These are phyloP conservation scores for Cystobasidium onofrii DNA, from an alignment of 768 basidiomycete genomes.

Conservation along the genomic window DNA sequence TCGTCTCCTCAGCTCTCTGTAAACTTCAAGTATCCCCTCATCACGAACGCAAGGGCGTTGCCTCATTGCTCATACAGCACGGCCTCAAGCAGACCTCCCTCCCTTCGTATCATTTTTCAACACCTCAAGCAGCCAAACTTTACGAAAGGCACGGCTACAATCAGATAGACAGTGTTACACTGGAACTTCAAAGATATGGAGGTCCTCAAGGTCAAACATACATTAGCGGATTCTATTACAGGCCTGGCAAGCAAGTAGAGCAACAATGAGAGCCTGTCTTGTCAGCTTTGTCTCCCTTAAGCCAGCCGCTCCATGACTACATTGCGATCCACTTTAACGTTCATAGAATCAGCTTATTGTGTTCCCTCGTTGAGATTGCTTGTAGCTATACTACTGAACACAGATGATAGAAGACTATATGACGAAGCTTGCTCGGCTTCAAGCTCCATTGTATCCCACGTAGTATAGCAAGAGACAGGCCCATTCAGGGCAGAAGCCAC, in stretches of 20 bases:
- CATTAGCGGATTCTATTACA: not conserved
- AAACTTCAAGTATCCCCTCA: not conserved
- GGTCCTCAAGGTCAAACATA: not conserved
- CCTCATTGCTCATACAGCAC: not conserved
- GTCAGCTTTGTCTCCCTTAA: too few species aligned
- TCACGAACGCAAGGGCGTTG: not conserved
- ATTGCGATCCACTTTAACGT: too few species aligned
- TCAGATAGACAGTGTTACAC: not conserved
- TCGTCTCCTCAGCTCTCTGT: slow-evolving; percentile 1
- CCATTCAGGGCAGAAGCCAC: too few species aligned
- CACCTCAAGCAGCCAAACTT: not conserved
- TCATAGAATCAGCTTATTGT: too few species aligned
- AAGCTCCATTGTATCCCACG: too few species aligned
- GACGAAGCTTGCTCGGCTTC: too few species aligned
- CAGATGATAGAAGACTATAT: too few species aligned
- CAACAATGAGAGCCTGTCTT: too few species aligned
- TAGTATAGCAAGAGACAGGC: too few species aligned
- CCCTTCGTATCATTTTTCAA: not conserved
- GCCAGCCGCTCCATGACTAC: too few species aligned
- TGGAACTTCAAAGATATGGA: not conserved
- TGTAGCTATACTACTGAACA: too few species aligned
- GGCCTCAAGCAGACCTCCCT: not conserved
- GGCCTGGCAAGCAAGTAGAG: not conserved
- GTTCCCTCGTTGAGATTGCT: too few species aligned
- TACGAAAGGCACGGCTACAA: not conserved